Base-by-base conservation (phyloP, 768 basidiomycete genomes). In the Pleurotus djamor region DNA sequence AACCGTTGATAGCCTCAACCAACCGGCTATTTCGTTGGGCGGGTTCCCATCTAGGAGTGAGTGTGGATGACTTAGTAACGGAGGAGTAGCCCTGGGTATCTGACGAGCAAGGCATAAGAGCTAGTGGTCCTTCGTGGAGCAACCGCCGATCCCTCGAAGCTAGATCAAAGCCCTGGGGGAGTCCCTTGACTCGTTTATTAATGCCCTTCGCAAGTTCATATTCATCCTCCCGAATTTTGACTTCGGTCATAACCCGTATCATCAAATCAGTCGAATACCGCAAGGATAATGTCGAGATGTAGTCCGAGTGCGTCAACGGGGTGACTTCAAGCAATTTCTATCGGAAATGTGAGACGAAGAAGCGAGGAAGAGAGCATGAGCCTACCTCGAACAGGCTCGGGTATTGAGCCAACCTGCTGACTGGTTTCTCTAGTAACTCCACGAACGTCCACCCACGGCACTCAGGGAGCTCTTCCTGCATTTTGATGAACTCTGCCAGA, bases 171-270 rank as follows among this genome's bases (percentile, higher is more conserved):
- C 77, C 67, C 1, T 79, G 70, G 0, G 85, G 80, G 4, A 91
- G 68, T 1, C 89, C 89, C 21, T 80, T 75, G 61, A 96, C 83
- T 0, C 82, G 79, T 5, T 72, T 68, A 12, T 84, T 73, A 16
- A 92, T 77, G 16, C 78, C 71, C 68, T 89, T 90, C 36, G 92
- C 76, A 38, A 84, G 71, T n/a, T 87, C 85, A 67, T 95, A 92
- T 61, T 94, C 92, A 54, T 94, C 92, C 70, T 96, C 94, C 16
- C 92, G 83, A 9, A 81, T 72, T 67, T 95, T 94, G 62, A 96
- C 92, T 66, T 94, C 93, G 43, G 87, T 86, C 73, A 97, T 83
- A 2, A 89, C 87, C 32, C 85, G 83, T 60, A 96, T 86, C 45
- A 88, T 81, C 62, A 87, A 73, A 60, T 91, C 85, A 14, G 86